A percentile compares a stretch with the other conserved stretches of the same genome.
phyloP scores from a whole-genome alignment of 495 filamentous ascomycete genomes.

The Penicillium antarcticum region DNA sequence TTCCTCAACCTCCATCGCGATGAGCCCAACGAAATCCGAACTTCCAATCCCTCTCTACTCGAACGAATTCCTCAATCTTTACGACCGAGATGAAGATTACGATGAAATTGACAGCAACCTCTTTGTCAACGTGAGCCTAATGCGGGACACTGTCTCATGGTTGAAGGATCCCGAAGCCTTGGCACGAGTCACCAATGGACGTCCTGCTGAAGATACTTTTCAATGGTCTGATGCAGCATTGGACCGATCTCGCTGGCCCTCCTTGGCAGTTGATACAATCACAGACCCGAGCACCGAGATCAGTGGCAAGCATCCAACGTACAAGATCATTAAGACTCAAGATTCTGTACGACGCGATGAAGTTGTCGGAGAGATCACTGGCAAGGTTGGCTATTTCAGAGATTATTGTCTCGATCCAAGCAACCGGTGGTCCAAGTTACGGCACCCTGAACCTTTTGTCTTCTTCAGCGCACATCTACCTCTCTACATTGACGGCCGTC shows the following conservation, averaged over 20 bases:
- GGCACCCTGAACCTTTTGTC: conserved; percentile 80
- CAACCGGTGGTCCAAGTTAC: conserved; percentile 73
- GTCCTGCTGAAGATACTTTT: conserved; percentile 44
- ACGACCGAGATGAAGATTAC: conserved; percentile 55
- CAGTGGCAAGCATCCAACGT: conserved; percentile 52
- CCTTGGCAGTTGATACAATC: conserved; percentile 44
- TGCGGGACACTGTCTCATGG: conserved; percentile 68
- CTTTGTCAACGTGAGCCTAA: conserved; percentile 64
- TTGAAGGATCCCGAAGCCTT: conserved; percentile 58
- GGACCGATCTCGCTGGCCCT: conserved; percentile 52
- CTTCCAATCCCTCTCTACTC: conserved; percentile 58
- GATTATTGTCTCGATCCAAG: conserved; percentile 68
- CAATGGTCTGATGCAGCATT: conserved; percentile 50
- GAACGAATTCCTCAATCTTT: conserved; percentile 65
- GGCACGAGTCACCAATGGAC: conserved; percentile 37
- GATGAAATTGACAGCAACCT: conserved; percentile 53
- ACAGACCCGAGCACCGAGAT: conserved; percentile 41
- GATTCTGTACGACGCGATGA: conserved; percentile 57
- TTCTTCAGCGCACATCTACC: conserved; percentile 80
- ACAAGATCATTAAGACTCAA: conserved; percentile 69
- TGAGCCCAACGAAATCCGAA: conserved; percentile 52
- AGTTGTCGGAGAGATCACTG: conserved; percentile 82
- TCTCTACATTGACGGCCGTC: conserved; percentile 85
- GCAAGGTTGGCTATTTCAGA: conserved; percentile 74
- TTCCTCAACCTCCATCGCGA: conserved; percentile 40